A percentile compares a stretch with the other conserved stretches of the same genome.
Conservation (phyloP, 2,329 filamentous ascomycete species). For the Rugonectria rugulosa region DNA sequence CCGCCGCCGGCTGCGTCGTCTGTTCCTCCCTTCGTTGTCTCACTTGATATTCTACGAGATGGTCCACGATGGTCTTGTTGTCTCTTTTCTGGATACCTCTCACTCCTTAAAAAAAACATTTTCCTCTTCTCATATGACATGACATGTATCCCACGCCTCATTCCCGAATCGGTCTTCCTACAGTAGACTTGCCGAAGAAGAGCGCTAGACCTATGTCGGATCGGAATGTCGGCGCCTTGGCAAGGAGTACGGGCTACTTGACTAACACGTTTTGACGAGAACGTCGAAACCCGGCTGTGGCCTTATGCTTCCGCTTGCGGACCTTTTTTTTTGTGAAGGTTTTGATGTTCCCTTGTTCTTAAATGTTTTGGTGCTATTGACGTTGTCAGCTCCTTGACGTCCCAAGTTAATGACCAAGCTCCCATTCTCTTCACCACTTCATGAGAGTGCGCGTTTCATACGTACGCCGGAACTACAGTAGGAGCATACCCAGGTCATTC, state of each 20-base stretch:
- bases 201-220: not conserved
- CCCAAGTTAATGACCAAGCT: no score
- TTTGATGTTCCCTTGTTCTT: not conserved
- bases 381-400: not conserved
- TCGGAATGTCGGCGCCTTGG: conserved; percentile 28
- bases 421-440: no score
- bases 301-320: conserved; percentile 8
- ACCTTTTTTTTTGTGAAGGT: not conserved
- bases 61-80: not conserved
- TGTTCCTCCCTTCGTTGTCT: not conserved
- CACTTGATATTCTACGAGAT: not conserved
- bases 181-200: not conserved
- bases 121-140: no score
- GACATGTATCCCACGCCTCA: no score
- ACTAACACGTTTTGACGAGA: conserved; percentile 1
- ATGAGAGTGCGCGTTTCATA: no score
- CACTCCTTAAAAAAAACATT: not conserved
- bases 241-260: conserved; percentile 3
- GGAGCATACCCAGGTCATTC: no score
- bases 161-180: no score
- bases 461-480: no score
- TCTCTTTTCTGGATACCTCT: not conserved
- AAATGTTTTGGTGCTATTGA: not conserved
- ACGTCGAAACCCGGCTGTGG: conserved; percentile 18
- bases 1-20: not conserved